Conservation (phyloP, 805 yeast genomes). For the Torulaspora franciscae region DNA sequence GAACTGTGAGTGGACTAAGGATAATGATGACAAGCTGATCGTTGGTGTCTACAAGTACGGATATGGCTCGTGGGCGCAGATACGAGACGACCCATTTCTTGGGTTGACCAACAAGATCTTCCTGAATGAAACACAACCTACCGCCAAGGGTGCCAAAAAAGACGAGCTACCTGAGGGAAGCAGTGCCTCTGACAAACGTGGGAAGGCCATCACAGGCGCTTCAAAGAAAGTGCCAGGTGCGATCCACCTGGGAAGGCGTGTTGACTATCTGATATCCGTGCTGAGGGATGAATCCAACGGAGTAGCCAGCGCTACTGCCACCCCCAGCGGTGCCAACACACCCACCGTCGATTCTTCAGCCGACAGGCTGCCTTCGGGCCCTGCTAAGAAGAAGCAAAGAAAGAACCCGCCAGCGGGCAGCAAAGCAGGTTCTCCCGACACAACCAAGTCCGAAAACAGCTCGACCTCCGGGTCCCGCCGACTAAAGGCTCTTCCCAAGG, state of each 20-base stretch:
- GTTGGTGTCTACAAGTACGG: slow-evolving; percentile 91
- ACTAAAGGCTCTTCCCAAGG: slow-evolving; percentile 28
- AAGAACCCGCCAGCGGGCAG: slow-evolving; percentile 25
- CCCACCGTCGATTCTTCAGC: slow-evolving; percentile 13
- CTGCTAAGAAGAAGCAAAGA: slow-evolving; percentile 30
- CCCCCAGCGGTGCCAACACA: slow-evolving; percentile 13
- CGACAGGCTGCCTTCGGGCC: slow-evolving; percentile 21
- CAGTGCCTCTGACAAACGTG: slow-evolving; percentile 18
- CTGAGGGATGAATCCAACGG: slow-evolving; percentile 52
- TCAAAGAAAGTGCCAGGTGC: slow-evolving; percentile 80
- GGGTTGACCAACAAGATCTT: slow-evolving; percentile 81
- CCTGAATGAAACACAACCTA: slow-evolving; percentile 44
- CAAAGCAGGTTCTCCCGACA: slow-evolving; percentile 22
- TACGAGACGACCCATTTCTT: slow-evolving; percentile 90
- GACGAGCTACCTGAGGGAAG: slow-evolving; percentile 4
- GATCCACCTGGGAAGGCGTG: slow-evolving; percentile 86
- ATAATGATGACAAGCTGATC: slow-evolving; percentile 80
- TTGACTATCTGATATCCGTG: slow-evolving; percentile 75
- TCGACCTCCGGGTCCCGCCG: slow-evolving; percentile 20
- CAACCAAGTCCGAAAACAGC: slow-evolving; percentile 11
- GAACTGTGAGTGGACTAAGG: slow-evolving; percentile 80
- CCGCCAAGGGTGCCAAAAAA: slow-evolving; percentile 6
- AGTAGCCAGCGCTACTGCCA: slow-evolving; percentile 17
- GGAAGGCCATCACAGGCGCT: slow-evolving; percentile 30
- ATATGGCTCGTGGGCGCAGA: slow-evolving; percentile 90